phyloP scores from a whole-genome alignment of 176 grass and related monocot species.

The Melocanna baccifera region DNA sequence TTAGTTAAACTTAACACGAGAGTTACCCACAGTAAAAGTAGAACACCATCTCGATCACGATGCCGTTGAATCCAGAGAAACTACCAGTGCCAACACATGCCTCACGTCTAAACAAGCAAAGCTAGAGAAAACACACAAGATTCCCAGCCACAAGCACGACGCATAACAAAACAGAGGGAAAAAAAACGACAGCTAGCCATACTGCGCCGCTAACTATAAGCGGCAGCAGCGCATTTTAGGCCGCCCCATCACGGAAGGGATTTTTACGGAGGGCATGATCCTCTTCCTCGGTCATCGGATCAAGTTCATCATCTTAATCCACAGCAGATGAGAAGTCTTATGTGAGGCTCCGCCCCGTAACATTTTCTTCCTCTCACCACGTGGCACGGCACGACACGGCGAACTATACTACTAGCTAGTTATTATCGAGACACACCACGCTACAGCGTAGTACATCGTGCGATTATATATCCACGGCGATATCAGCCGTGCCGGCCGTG shows the following conservation, averaged over 20 bases:
- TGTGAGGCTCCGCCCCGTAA: too few species aligned
- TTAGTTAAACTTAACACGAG: background rate
- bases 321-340: too few species aligned
- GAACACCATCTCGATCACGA: background rate
- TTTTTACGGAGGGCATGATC: too few species aligned
- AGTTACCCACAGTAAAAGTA: background rate
- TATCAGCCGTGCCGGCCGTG: conserved; percentile 30
- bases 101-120: conserved; percentile 9
- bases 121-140: conserved; percentile 17
- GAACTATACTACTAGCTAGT: background rate
- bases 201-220: conserved; percentile 1
- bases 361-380: too few species aligned
- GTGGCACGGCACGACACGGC: conserved; percentile 21
- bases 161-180: background rate
- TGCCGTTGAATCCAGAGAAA: conserved; percentile 4
- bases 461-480: conserved; percentile 61
- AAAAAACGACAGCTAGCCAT: conserved; percentile 34
- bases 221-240: conserved; percentile 11
- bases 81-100: conserved; percentile 2
- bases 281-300: too few species aligned
- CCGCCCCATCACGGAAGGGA: too few species aligned
- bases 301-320: too few species aligned
- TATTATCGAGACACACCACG: background rate
- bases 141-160: background rate
- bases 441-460: background rate